phyloP scores from a whole-genome alignment of 148 eudicot genomes.

The Heliamphora exappendiculata region DNA sequence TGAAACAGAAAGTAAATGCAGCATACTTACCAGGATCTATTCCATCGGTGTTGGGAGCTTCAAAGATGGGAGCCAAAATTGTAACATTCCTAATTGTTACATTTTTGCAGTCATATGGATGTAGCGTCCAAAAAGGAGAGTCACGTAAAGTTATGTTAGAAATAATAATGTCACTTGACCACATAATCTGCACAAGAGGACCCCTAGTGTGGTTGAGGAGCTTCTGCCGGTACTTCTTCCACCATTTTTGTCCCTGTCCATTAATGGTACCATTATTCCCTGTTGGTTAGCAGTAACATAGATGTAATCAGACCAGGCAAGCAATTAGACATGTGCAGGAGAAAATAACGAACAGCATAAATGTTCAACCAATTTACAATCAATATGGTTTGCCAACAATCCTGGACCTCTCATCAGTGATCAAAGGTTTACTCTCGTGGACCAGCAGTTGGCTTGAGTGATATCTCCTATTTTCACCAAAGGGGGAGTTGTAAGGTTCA shows the following conservation, averaged over 20 bases:
- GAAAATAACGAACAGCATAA: background rate
- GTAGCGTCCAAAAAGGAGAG: slow-evolving; percentile 98
- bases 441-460: background rate
- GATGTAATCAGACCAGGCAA: slow-evolving; percentile 12
- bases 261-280: slow-evolving; percentile 95
- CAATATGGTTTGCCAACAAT: background rate
- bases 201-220: slow-evolving; percentile 88
- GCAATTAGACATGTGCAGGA: background rate
- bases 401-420: too few species aligned
- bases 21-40: slow-evolving; percentile 80
- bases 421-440: background rate
- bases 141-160: slow-evolving; percentile 75
- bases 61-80: slow-evolving; percentile 69
- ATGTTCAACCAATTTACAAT: background rate
- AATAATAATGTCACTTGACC: slow-evolving; percentile 79
- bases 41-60: slow-evolving; percentile 97
- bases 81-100: slow-evolving; percentile 74
- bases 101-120: slow-evolving; percentile 97
- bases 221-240: slow-evolving; percentile 73
- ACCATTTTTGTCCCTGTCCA: slow-evolving; percentile 95
- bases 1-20: slow-evolving; percentile 1
- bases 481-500: too few species aligned
- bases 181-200: slow-evolving; percentile 96
- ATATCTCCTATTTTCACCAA: too few species aligned
- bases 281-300: slow-evolving; percentile 28